Conservation (phyloP, 371 early-diverging fungal genomes). For the Neoconidiobolus thromboides region DNA sequence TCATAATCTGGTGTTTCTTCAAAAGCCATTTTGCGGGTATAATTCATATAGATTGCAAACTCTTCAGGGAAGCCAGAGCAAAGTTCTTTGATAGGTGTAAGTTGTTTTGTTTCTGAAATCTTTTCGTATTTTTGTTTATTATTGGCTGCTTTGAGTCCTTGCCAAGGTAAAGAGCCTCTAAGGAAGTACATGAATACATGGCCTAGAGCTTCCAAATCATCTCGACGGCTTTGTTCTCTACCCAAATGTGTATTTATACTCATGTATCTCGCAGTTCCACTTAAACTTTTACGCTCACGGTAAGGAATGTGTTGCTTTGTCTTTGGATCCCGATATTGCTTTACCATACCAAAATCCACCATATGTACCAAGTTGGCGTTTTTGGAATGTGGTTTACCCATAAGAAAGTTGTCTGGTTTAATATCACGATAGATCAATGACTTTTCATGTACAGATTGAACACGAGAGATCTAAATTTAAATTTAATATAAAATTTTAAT, state of each 20-base stretch:
- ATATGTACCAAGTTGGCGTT: conserved; percentile 42
- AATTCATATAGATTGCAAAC: conserved; percentile 26
- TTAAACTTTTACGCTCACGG: conserved; percentile 69
- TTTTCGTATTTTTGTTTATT: conserved; percentile 89
- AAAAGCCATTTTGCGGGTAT: conserved; percentile 66
- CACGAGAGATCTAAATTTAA: conserved; percentile 35
- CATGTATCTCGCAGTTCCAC: conserved; percentile 94
- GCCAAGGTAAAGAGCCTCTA: conserved; percentile 88
- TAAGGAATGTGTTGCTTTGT: conserved; percentile 82
- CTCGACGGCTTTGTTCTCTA: conserved; percentile 84
- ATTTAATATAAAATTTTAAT: not conserved
- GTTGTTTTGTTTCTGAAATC: conserved; percentile 82
- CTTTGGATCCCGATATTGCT: conserved; percentile 75
- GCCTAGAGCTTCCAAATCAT: conserved; percentile 88
- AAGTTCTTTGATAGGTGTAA: conserved; percentile 51
- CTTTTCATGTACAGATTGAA: conserved; percentile 78
- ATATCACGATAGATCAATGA: conserved; percentile 91
- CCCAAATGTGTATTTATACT: conserved; percentile 90
- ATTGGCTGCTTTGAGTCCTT: conserved; percentile 76
- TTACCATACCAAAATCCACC: conserved; percentile 93
- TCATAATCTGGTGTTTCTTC: conserved; percentile 88
- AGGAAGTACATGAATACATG: conserved; percentile 92
- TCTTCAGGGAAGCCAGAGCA: conserved; percentile 56
- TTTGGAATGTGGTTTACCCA: conserved; percentile 42
- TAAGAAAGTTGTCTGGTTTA: conserved; percentile 92